Evolutionary conservation across 805 yeast genomes (phyloP).

Genomic region (Ascoidea rubescens): DNA sequence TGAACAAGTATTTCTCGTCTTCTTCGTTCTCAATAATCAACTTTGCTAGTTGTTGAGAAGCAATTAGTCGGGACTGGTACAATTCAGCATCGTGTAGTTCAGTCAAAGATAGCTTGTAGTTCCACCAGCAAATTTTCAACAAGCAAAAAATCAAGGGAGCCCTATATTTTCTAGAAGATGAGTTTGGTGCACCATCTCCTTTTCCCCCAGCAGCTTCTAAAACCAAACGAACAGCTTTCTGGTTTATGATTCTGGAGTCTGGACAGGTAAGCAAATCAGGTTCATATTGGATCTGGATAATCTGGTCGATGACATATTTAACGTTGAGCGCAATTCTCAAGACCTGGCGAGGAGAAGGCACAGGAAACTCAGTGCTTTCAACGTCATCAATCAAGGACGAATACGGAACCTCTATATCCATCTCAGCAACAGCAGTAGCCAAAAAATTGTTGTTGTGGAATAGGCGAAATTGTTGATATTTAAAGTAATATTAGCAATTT

Average conservation of each 20-base stretch:
- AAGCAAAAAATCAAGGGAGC: conserved; percentile 58
- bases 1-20: conserved; percentile 47
- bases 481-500: too few relatives aligned
- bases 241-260: conserved; percentile 39
- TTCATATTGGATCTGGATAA: conserved; percentile 47
- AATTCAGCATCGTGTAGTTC: conserved; percentile 60
- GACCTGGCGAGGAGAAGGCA: conserved; percentile 47
- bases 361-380: too few relatives aligned
- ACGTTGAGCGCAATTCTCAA: conserved; percentile 59
- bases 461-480: too few relatives aligned
- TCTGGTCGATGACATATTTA: conserved; percentile 50
- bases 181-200: conserved; percentile 34
- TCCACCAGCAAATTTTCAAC: conserved; percentile 72
- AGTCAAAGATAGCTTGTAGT: conserved; percentile 37
- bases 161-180: conserved; percentile 39
- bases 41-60: conserved; percentile 68
- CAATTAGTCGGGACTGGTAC: conserved; percentile 41
- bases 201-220: conserved; percentile 51
- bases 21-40: conserved; percentile 48
- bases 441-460: too few relatives aligned
- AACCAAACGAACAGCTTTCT: conserved; percentile 17
- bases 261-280: conserved; percentile 34
- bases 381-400: too few relatives aligned
- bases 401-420: too few relatives aligned
- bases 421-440: too few relatives aligned